Evolutionary conservation across 192 early-diverging fungal species (phyloP), one percentile per base, ranked within the genome.

Genomic region (Coemansia furcata): DNA sequence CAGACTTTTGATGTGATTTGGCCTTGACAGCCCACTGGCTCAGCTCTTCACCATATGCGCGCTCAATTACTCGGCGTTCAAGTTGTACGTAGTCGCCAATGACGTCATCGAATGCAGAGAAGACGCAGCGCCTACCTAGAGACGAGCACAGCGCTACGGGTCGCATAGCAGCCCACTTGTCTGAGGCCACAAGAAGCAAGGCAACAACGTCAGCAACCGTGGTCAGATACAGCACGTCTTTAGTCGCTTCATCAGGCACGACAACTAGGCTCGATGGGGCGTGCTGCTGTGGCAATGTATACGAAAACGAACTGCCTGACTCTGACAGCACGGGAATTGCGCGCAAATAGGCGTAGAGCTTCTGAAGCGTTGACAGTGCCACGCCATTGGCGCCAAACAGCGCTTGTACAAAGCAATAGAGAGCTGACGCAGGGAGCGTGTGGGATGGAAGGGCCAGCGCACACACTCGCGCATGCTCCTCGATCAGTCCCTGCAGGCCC

Each of bases 61-160:
- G 67, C 65, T 82, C 79, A 8, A 82, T 69, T 6, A 73, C 66
- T 15, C 79, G 70, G 3, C 68, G 63, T 43, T 82, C 79, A 8
- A 73, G 71, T 36, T 49, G 66, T 61, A 73, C 79, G 37, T 82
- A 82, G 15, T 82, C 74, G 26, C 17, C 61, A 15, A 76, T 73
- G 6, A 82, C 74, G 23, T 50, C 67, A 10, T 69, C 74, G 35
- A 82, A 73, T 2, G 79, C 79, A 3, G 71, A 58, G 49, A 71
- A 82, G 65, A 82, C 79, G 33, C 74, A 76, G 37, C 79, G 74
- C 17, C 71, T 60, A 5, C 71, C 79, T 10, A 67, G 67, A 29
- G 47, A 67, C 33, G 17, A 30, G 1, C 63, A 58, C 35, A 82
- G 47, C 1, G 61, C 65, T 0, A 75, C 78, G 0, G 73, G 73